Evolutionary conservation across 1,139 yeast genomes (phyloP), one percentile per base, ranked within the genome.

Genomic region (Lipomyces yarrowii): DNA sequence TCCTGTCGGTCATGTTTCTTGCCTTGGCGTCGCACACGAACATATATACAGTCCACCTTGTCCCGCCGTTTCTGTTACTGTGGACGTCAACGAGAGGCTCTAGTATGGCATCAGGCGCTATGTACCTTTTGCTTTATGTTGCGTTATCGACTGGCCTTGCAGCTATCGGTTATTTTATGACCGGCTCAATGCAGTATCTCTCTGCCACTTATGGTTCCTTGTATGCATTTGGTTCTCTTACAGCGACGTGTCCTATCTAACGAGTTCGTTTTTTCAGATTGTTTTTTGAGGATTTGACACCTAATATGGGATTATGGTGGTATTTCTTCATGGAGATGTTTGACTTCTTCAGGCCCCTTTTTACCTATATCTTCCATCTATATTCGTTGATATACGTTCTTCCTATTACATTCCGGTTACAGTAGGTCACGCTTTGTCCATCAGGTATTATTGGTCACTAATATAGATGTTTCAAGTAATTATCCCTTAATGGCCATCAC

Each of bases 281-380:
- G 13, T 21, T 53, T 57, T 46, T 90, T 73, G 82, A 83, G 60
- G 91, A 91, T 70, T 85, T 91, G 70, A 82, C 86, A 5, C 97
- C 97, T 30, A 92, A 92, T 77, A 79, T 94, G 70, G 99, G 99
- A 0, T 81, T 94, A 53, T 94, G 99, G 99, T 94, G 99, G 99
- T 94, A 94, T 79, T 87, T 93, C 73, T 94, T 94, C 80, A 89
- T 96, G 37, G 99, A 94, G 76, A 90, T 94, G 87, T 94, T 94
- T 79, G 96, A 89, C 64, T 90, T 87, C 74, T 94, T 94, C 81
- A 84, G 89, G 37, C 87, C 91, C 21, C 92, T 94, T 75, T 94
- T 90, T 80, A 80, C 88, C 55, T 88, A 92, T 11, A 88, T 92
- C 35, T 96, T 93, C 84, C 94, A 92, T 74, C 74, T 93, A 59